Evolutionary conservation across 2,329 filamentous ascomycete species (phyloP), one percentile per base, ranked within the genome.

Genomic region (Rosellinia necatrix): DNA sequence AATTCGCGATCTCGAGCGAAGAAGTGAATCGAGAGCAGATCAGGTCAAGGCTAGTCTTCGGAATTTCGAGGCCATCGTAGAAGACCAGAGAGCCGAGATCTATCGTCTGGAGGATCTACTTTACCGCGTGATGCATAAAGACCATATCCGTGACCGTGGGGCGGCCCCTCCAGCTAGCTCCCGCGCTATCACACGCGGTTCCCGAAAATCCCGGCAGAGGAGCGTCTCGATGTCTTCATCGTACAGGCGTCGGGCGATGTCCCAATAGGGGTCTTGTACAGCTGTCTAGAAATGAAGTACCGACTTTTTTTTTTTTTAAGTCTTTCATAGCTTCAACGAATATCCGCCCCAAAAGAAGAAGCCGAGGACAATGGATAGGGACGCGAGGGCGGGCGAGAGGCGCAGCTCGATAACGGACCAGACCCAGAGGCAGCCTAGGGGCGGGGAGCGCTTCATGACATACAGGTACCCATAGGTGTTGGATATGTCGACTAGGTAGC

Each of bases 371-470:
- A 74, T 62, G 3, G 71, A 69, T 30, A 87, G 69, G 62, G 84
- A 87, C 10, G 73, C 63, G 1, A 87, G 75, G 0, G 89, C 90
- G 67, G 83, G 86, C 0, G 78, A 68, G 35, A 96, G 76, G 52
- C 91, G 82, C 74, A 97, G 81, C 76, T 99, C 94, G 15, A 97
- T 81, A 19, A 97, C 87, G 27, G 89, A 86, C 92, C 93, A 97
- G 4, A 97, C 82, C 92, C 93, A 97, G 15, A 97, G 72, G 35
- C 90, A 93, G 0, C 91, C 94, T 12, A 97, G 72, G 4, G 92
- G 87, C n/a, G 94, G 94, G 0, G 92, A 89, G 61, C 85, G 86
- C 76, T 96, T 96, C 91, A 97, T 92, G 17, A 96, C 86, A 6
- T 89, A 89, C 64, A 96, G 85, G 68, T 97, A 97, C 4, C 88